Evolutionary conservation across 2,329 filamentous ascomycete species (phyloP).

Genomic region (Helicocarpus griseus): DNA sequence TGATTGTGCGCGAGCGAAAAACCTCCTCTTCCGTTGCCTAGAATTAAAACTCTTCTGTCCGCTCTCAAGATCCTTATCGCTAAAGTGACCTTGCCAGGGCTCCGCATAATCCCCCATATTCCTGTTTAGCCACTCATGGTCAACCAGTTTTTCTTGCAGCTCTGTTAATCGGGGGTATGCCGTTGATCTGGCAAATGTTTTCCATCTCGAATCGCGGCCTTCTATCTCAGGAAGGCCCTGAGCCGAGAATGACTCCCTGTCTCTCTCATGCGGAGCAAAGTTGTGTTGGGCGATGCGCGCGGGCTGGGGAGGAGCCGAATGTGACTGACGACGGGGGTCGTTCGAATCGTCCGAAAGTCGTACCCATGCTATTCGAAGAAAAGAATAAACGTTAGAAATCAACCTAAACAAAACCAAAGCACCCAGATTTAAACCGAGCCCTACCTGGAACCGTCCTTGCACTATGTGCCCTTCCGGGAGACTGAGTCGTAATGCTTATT

Average conservation of each 20-base stretch:
- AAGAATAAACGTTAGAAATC: not conserved
- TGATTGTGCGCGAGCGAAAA: constrained; percentile 54
- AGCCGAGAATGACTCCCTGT: not conserved
- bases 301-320: constrained; percentile 7
- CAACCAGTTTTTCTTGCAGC: constrained; percentile 32
- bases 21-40: constrained; percentile 42
- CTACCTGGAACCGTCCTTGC: constrained; percentile 7
- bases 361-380: constrained; percentile 14
- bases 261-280: constrained; percentile 6
- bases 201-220: constrained; percentile 37
- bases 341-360: constrained; percentile 5
- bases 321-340: not conserved
- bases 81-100: constrained; percentile 42
- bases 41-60: constrained; percentile 40
- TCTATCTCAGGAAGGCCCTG: not conserved
- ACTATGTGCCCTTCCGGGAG: not conserved
- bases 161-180: constrained; percentile 31
- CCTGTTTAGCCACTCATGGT: constrained; percentile 36
- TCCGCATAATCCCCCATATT: constrained; percentile 36
- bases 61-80: constrained; percentile 42
- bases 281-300: constrained; percentile 13
- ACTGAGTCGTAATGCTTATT: not conserved
- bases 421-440: not conserved
- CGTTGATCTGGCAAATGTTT: constrained; percentile 33
- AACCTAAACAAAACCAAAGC: not conserved